phyloP scores from a whole-genome alignment of 306 rosid species.

The Cucurbita moschata region DNA sequence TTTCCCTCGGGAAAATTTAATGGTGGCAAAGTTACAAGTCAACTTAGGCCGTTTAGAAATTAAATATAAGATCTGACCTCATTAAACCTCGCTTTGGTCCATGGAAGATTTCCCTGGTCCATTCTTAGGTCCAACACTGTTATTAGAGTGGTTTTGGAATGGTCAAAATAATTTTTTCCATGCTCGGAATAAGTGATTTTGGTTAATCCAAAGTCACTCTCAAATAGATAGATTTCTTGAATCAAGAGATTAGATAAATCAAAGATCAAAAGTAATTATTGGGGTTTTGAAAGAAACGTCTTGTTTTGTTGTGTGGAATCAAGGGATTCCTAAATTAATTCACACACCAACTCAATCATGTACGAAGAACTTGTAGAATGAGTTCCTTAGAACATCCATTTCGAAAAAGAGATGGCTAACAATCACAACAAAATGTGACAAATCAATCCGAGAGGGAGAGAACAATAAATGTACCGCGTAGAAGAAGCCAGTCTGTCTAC shows the following conservation, averaged over 20 bases:
- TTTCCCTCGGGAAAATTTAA: neutral
- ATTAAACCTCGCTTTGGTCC: neutral
- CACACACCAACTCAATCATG: neutral
- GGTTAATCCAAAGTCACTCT: no score
- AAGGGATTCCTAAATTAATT: neutral
- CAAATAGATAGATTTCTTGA: neutral
- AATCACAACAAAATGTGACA: neutral
- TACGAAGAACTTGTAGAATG: neutral
- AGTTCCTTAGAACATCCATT: neutral
- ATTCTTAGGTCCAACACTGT: neutral
- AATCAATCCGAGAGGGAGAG: neutral
- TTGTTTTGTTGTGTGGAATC: neutral
- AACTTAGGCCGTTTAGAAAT: neutral
- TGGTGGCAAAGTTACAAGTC: neutral
- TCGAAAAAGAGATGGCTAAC: neutral
- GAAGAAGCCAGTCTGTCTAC: slow-evolving; percentile 81
- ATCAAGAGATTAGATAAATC: no score
- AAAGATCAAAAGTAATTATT: neutral
- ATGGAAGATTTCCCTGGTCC: neutral
- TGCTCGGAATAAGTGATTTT: no score
- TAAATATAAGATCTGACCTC: neutral
- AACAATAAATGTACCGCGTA: slow-evolving; percentile 45
- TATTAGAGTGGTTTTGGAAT: neutral
- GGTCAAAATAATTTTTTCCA: no score
- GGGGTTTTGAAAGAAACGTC: neutral